Base-by-base conservation (phyloP, 805 yeast species). In the Wickerhamiella kurtzmanii region DNA sequence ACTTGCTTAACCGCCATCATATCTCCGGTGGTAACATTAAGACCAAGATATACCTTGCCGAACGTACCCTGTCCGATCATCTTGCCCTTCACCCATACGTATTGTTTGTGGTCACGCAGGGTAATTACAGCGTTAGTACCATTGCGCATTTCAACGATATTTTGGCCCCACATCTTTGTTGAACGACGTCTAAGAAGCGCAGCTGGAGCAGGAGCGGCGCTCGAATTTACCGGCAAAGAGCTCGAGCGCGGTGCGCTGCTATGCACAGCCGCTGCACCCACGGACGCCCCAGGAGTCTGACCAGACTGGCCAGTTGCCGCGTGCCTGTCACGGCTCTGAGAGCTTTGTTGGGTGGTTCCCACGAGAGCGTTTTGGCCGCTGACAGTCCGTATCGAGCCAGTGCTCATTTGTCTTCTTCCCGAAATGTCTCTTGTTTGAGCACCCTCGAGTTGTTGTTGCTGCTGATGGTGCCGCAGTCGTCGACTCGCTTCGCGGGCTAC, bases 1-100 rank as follows among this genome's bases (percentile, higher is more conserved):
- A 89, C 96, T 64, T 92, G 98, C 60, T 92, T 92, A 2, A 92
- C 98, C 0, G 99, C 99, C 68, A 92, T 82, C 95, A 92, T 87
- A 58, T 92, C 99, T 46, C 97, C 97, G 0, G 95, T 86, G 1
- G 97, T 92, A 16, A 87, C 88, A 63, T 92, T 92, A 59, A 92
- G 71, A 1, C 95, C 96, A 47, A 92, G 69, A 59, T 74, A 89
- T 1, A 92, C 99, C 35, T 84, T 80, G 8, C 98, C 99, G 69
- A 88, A 92, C 1, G 96, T 88, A 0, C 99, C 99, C 49, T 85
- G 77, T 0, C 99, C 99, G 48, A 92, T 86, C 52, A 92, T 70
- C 59, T 88, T 96, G 71, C 99, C 99, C 60, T 86, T 86, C 44
- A 94, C 82, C 99, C 99, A 92, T 0, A 94, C 94, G 67, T 87